Conservation (phyloP, 495 filamentous ascomycete genomes). For the Lophiostoma macrostomum region DNA sequence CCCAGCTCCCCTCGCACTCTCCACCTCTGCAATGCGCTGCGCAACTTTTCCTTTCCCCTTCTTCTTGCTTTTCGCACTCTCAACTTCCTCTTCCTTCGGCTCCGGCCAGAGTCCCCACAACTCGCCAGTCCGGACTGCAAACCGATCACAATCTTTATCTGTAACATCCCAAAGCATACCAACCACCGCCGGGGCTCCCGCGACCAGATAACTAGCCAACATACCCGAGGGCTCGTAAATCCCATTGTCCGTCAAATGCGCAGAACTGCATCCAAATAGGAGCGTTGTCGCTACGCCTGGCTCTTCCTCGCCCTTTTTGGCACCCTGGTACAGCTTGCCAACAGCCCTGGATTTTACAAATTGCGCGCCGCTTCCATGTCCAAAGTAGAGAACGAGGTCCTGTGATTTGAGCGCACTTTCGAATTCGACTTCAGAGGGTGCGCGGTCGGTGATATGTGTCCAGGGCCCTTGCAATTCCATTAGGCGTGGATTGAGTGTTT, state of each 20-base stretch:
- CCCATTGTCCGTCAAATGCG: constrained; percentile 71
- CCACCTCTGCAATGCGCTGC: constrained; percentile 22
- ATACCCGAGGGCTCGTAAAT: constrained; percentile 87
- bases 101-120: constrained; percentile 69
- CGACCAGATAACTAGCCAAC: constrained; percentile 85
- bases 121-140: constrained; percentile 70
- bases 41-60: constrained; percentile 37
- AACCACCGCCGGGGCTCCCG: constrained; percentile 68
- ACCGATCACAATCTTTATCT: constrained; percentile 92
- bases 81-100: constrained; percentile 24
- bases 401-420: constrained; percentile 47
- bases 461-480: constrained; percentile 52
- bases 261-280: constrained; percentile 90
- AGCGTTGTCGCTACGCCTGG: constrained; percentile 67
- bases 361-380: constrained; percentile 92
- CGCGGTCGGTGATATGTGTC: constrained; percentile 61
- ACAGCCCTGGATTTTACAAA: constrained; percentile 81
- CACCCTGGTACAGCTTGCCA: constrained; percentile 61
- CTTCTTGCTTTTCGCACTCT: constrained; percentile 36
- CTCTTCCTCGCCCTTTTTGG: not conserved
- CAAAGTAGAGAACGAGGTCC: constrained; percentile 84
- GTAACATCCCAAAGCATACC: constrained; percentile 97
- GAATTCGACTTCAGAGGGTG: constrained; percentile 76
- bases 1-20: constrained; percentile 9
- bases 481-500: constrained; percentile 63